Conservation (phyloP, 2,329 filamentous ascomycete genomes). For the Harringtonia aguacate region DNA sequence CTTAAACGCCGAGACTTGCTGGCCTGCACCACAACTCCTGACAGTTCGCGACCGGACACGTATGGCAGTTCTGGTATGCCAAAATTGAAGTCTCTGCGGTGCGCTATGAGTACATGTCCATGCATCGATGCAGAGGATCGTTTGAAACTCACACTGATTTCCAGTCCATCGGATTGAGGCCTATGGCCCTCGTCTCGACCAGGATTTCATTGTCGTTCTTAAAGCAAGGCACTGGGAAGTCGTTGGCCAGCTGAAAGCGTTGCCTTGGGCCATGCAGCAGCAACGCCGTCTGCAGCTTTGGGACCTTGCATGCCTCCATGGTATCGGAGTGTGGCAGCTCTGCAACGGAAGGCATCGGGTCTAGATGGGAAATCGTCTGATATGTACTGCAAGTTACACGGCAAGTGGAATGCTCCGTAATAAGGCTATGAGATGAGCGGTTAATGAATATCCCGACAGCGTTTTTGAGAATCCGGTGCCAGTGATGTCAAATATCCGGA, state of each 20-base stretch:
- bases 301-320: too few species aligned
- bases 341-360: too few species aligned
- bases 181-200: slow-evolving; percentile 53
- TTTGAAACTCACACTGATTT: slow-evolving; percentile 56
- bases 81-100: slow-evolving; percentile 54
- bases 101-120: neutral
- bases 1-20: slow-evolving; percentile 40
- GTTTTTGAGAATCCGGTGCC: too few species aligned
- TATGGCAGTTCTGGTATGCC: slow-evolving; percentile 58
- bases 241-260: slow-evolving; percentile 17
- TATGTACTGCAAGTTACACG: too few species aligned
- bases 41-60: slow-evolving; percentile 59
- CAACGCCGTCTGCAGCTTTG: too few species aligned
- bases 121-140: too few species aligned
- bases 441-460: too few species aligned
- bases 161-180: slow-evolving; percentile 69
- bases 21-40: slow-evolving; percentile 48
- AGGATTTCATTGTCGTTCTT: slow-evolving; percentile 37
- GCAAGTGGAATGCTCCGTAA: too few species aligned
- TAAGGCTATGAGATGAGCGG: too few species aligned
- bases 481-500: too few species aligned
- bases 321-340: too few species aligned
- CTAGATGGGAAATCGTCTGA: too few species aligned
- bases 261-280: slow-evolving; percentile 19
- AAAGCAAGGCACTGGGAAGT: slow-evolving; percentile 18